A percentile compares a stretch with the other conserved stretches of the same genome.
phyloP scores from a whole-genome alignment of 2,329 filamentous ascomycete genomes.

The Trichoderma lentiforme region DNA sequence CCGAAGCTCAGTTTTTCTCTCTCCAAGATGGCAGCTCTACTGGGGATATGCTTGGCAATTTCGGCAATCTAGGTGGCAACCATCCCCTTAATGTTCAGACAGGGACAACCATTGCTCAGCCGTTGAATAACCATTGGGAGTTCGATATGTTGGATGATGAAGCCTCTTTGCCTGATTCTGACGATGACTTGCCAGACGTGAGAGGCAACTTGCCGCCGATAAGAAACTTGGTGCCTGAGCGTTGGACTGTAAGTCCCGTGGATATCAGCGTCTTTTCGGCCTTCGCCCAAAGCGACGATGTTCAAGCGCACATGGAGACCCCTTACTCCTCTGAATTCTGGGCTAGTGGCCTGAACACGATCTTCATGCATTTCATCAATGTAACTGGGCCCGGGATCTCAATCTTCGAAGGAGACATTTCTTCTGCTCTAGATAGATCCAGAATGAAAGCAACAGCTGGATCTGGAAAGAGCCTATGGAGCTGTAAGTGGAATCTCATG shows the following conservation, averaged over 20 bases:
- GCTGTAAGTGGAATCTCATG: slow-evolving; percentile 45
- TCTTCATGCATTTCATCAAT: slow-evolving; percentile 90
- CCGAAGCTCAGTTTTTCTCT: neutral
- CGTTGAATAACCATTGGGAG: slow-evolving; percentile 25
- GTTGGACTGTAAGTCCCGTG: slow-evolving; percentile 35
- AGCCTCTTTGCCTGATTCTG: slow-evolving; percentile 58
- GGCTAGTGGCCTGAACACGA: slow-evolving; percentile 72
- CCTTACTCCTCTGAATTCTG: slow-evolving; percentile 69
- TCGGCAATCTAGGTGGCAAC: neutral
- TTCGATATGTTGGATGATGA: slow-evolving; percentile 49
- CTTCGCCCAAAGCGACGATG: slow-evolving; percentile 46
- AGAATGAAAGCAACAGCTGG: slow-evolving; percentile 60
- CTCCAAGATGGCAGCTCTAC: neutral
- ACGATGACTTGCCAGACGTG: slow-evolving; percentile 50
- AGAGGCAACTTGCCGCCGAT: slow-evolving; percentile 32
- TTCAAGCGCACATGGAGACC: slow-evolving; percentile 65
- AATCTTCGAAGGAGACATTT: slow-evolving; percentile 78
- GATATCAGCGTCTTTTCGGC: slow-evolving; percentile 49
- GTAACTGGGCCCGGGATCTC: slow-evolving; percentile 84
- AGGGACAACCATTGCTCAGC: neutral
- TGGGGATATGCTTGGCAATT: neutral
- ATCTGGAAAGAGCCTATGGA: slow-evolving; percentile 64
- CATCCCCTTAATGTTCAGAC: neutral
- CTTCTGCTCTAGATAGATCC: slow-evolving; percentile 59
- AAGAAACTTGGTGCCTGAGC: slow-evolving; percentile 36